Conservation (phyloP, 768 basidiomycete species). For the Suillus placidus region DNA sequence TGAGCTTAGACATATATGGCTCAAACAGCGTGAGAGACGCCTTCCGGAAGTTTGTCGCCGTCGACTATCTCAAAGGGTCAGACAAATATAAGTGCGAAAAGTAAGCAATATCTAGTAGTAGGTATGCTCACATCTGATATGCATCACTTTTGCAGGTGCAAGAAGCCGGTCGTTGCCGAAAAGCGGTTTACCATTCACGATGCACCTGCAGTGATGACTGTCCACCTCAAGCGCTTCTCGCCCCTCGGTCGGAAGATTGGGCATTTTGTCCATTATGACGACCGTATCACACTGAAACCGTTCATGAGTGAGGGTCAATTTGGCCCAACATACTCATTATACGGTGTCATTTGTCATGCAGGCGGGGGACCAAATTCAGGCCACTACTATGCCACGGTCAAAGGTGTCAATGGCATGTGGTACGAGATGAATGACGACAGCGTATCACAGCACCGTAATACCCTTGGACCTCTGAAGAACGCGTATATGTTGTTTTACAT, state of each 20-base stretch:
- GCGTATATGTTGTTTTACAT: constrained; percentile 96
- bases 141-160: constrained; percentile 63
- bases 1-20: constrained; percentile 86
- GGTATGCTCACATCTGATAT: constrained; percentile 13
- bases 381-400: constrained; percentile 91
- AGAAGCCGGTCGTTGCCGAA: constrained; percentile 85
- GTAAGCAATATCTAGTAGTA: constrained; percentile 49
- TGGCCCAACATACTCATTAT: constrained; percentile 82
- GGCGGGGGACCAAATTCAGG: constrained; percentile 94
- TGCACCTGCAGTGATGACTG: constrained; percentile 84
- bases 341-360: constrained; percentile 91
- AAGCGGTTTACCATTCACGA: constrained; percentile 90
- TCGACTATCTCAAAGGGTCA: constrained; percentile 82
- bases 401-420: constrained; percentile 72
- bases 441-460: constrained; percentile 46
- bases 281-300: constrained; percentile 67
- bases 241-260: constrained; percentile 87
- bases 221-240: constrained; percentile 95
- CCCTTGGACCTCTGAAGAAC: constrained; percentile 67
- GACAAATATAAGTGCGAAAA: constrained; percentile 99
- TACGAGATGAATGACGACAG: constrained; percentile 93
- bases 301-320: constrained; percentile 84
- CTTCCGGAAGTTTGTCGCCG: constrained; percentile 74
- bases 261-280: constrained; percentile 77
- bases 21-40: constrained; percentile 67